Percentiles rank a stretch among this genome's conserved stretches.
These are phyloP conservation scores for Artemisia argyi DNA, from an alignment of 129 eudicot genomes.

Conservation along the genomic window DNA sequence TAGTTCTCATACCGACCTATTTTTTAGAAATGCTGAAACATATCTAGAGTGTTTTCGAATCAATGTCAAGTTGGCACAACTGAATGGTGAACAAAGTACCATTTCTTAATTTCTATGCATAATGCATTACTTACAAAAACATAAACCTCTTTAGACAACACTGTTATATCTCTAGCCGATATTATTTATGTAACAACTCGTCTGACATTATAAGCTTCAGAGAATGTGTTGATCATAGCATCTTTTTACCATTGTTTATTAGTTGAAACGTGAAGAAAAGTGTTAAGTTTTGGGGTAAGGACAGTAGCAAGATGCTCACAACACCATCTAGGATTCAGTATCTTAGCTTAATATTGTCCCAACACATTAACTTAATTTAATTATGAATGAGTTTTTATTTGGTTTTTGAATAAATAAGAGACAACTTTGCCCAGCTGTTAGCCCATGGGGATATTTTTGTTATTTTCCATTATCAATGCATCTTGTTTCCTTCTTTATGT, in stretches of 20 bases:
- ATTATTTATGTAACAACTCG: too few relatives aligned
- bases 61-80: background rate
- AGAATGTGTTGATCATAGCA: too few relatives aligned
- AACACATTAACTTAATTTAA: constrained; percentile 1
- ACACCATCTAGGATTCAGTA: constrained; percentile 26
- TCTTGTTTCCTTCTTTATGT: constrained; percentile 45
- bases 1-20: too few relatives aligned
- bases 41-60: background rate
- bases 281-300: constrained; percentile 13
- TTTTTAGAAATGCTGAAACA: background rate
- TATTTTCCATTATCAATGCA: constrained; percentile 42
- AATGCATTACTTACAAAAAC: background rate
- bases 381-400: constrained; percentile 1
- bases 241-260: background rate
- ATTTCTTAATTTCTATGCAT: background rate
- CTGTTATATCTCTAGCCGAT: background rate
- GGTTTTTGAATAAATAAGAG: background rate
- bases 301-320: constrained; percentile 7
- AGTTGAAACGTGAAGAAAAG: background rate
- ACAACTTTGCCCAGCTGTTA: background rate
- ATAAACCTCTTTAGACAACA: background rate
- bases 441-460: constrained; percentile 18
- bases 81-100: background rate
- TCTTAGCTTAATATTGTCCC: constrained; percentile 38
- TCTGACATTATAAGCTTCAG: too few relatives aligned